Percentiles rank a stretch among this genome's conserved stretches.
phyloP scores from a whole-genome alignment of 805 yeast genomes.

The Myxozyma sirexii region DNA sequence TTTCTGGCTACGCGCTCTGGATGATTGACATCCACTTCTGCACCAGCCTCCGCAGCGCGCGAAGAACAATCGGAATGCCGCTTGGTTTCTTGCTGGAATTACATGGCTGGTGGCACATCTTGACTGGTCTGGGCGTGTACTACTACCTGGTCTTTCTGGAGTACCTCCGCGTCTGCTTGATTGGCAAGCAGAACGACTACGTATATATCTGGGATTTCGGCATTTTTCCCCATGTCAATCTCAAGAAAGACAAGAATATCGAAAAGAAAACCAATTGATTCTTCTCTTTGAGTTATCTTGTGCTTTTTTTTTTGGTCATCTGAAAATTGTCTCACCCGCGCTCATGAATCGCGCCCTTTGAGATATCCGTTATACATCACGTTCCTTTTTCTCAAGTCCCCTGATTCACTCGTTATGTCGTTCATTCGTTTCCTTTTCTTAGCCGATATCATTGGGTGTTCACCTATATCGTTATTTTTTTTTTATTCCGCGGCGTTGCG shows the following conservation, averaged over 20 bases:
- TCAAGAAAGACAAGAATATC: slow-evolving; percentile 19
- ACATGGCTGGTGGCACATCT: slow-evolving; percentile 95
- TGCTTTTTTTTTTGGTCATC: not conserved
- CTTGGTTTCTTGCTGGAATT: slow-evolving; percentile 84
- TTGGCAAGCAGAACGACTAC: slow-evolving; percentile 59
- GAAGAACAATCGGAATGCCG: slow-evolving; percentile 77
- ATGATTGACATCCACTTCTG: slow-evolving; percentile 86
- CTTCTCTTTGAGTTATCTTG: not conserved
- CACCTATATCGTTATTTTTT: not conserved
- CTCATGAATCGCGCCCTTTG: too few species aligned
- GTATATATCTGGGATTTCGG: slow-evolving; percentile 61
- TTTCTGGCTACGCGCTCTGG: slow-evolving; percentile 82
- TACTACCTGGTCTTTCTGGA: slow-evolving; percentile 79
- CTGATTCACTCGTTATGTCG: too few species aligned
- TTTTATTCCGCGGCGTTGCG: too few species aligned
- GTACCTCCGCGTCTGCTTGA: slow-evolving; percentile 68
- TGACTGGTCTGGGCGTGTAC: slow-evolving; percentile 78
- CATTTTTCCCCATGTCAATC: slow-evolving; percentile 52
- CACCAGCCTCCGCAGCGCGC: slow-evolving; percentile 53
- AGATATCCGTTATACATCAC: too few species aligned
- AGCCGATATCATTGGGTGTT: not conserved
- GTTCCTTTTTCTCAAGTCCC: too few species aligned
- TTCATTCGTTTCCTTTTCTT: not conserved
- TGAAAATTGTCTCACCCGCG: too few species aligned
- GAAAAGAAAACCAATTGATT: slow-evolving; percentile 20